phyloP scores from a whole-genome alignment of 1,284 basidiomycete genomes.

The Cryptococcus wingfieldii region DNA sequence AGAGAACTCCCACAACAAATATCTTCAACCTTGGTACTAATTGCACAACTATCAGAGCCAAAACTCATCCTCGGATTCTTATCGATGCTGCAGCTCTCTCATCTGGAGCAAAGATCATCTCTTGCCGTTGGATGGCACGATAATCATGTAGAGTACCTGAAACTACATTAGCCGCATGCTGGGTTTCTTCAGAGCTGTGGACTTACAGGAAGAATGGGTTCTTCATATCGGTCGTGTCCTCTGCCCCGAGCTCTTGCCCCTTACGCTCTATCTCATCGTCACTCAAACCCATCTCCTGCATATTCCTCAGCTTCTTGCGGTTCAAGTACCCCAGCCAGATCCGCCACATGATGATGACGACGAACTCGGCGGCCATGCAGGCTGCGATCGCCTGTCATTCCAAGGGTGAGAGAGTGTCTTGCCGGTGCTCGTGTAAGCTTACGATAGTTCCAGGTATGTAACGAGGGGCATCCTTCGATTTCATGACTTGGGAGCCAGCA shows the following conservation, averaged over 20 bases:
- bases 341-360: conserved; percentile 21
- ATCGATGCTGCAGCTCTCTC: too few relatives aligned
- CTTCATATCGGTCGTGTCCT: conserved; percentile 25
- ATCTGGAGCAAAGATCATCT: too few relatives aligned
- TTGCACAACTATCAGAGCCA: too few relatives aligned
- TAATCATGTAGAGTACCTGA: too few relatives aligned
- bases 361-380: conserved; percentile 20
- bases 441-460: conserved; percentile 32
- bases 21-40: too few relatives aligned
- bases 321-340: conserved; percentile 23
- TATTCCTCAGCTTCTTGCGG: not conserved
- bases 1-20: too few relatives aligned
- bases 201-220: conserved; percentile 27
- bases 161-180: too few relatives aligned
- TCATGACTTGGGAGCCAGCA: conserved; percentile 30
- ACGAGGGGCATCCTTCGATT: conserved; percentile 35
- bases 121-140: too few relatives aligned
- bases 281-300: not conserved
- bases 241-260: conserved; percentile 24
- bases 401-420: not conserved
- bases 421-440: not conserved
- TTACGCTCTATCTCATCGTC: conserved; percentile 17
- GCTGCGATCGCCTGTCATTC: conserved; percentile 15
- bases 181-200: too few relatives aligned
- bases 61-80: too few relatives aligned